phyloP scores from a whole-genome alignment of 345 rosid species.

The Brassica cretica region DNA sequence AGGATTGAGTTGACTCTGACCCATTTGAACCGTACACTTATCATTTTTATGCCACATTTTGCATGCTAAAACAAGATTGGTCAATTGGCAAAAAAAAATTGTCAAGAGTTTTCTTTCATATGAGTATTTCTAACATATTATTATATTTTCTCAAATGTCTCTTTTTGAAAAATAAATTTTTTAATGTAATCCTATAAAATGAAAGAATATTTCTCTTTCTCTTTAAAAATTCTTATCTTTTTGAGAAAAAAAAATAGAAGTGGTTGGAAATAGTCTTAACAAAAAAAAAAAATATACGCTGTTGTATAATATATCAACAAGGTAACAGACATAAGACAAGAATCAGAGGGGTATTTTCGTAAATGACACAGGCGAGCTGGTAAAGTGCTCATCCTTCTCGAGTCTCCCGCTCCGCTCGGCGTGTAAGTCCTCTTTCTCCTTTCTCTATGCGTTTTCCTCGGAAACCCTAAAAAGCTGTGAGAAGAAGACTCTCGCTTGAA shows the following conservation, averaged over 20 bases:
- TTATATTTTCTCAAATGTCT: no score
- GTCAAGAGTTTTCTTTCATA: neutral
- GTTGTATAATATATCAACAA: neutral
- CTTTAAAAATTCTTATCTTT: no score
- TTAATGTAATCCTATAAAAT: no score
- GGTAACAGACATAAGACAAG: conserved; percentile 16
- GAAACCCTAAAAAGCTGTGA: conserved; percentile 35
- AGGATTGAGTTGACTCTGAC: neutral
- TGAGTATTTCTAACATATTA: no score
- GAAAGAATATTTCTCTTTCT: no score
- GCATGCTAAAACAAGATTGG: neutral
- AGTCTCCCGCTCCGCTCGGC: conserved; percentile 36
- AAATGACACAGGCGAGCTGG: conserved; percentile 1
- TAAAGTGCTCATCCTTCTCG: conserved; percentile 5
- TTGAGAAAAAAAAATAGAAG: no score
- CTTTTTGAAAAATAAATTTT: no score
- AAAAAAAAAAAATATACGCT: neutral
- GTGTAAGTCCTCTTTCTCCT: neutral
- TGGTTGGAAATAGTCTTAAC: no score
- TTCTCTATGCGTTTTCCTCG: neutral
- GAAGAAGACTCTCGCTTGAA: neutral
- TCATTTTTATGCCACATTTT: neutral
- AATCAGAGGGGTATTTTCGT: conserved; percentile 3
- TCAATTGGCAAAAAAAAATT: neutral
- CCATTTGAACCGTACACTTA: no score